A percentile compares a stretch with the other conserved stretches of the same genome.
phyloP scores from a whole-genome alignment of 805 yeast genomes.

The Nakazawaea wickerhamii region DNA sequence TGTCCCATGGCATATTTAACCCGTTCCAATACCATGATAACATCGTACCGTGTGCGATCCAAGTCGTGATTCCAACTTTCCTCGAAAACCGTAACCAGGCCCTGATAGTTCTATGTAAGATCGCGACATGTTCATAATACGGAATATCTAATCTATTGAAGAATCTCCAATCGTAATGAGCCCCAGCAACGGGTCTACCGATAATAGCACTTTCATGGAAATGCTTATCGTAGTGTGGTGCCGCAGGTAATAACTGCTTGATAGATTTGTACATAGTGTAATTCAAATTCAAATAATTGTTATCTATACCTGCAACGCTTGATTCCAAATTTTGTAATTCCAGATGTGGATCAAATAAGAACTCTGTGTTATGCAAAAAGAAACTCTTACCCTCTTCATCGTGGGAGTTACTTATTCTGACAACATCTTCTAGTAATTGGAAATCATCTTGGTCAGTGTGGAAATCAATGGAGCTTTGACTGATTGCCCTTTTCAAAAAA shows the following conservation, averaged over 20 bases:
- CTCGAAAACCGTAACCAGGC: constrained; percentile 47
- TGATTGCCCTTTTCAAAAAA: background rate
- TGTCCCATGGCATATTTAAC: constrained; percentile 59
- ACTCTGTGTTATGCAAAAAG: constrained; percentile 19
- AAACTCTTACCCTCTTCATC: constrained; percentile 14
- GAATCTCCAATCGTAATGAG: constrained; percentile 51
- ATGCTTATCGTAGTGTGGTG: constrained; percentile 22
- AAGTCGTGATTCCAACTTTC: constrained; percentile 41
- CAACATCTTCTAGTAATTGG: constrained; percentile 17
- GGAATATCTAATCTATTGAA: constrained; percentile 42
- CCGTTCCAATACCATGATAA: constrained; percentile 66
- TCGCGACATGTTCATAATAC: constrained; percentile 30
- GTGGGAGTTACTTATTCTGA: constrained; percentile 12
- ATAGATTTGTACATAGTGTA: constrained; percentile 17
- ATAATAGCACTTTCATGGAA: constrained; percentile 31
- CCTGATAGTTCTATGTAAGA: constrained; percentile 42
- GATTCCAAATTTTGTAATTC: constrained; percentile 16
- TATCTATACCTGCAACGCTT: background rate
- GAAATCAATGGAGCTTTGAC: background rate
- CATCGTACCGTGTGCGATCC: constrained; percentile 65
- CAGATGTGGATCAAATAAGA: constrained; percentile 20
- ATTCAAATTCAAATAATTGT: constrained; percentile 16
- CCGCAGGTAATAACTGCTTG: constrained; percentile 9
- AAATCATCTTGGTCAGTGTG: constrained; percentile 1
- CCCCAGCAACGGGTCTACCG: constrained; percentile 19